These are phyloP conservation scores for Astrothelium subdiscretum DNA, from an alignment of 495 filamentous ascomycete species.

Conservation along the genomic window DNA sequence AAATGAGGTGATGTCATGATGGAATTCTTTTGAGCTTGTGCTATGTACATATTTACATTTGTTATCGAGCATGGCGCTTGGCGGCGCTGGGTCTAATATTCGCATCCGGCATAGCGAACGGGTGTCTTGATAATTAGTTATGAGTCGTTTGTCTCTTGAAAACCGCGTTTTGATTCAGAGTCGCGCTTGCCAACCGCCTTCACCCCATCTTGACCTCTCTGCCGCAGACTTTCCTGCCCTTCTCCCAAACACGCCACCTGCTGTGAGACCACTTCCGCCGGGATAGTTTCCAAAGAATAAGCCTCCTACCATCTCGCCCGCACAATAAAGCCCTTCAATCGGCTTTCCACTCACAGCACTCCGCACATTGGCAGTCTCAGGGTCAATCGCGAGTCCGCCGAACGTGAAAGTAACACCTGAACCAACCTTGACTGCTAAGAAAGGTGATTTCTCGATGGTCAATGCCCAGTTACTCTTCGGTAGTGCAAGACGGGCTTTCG, in stretches of 20 bases:
- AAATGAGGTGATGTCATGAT: constrained; percentile 27
- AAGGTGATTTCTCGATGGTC: constrained; percentile 42
- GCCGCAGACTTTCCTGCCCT: constrained; percentile 37
- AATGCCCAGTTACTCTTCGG: constrained; percentile 55
- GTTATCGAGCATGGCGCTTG: neutral
- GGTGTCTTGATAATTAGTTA: neutral
- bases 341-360: constrained; percentile 29
- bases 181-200: neutral
- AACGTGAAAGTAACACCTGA: constrained; percentile 57
- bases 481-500: constrained; percentile 24
- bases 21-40: neutral
- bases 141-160: neutral
- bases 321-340: constrained; percentile 43
- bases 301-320: constrained; percentile 52
- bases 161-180: neutral
- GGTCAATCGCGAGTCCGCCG: constrained; percentile 44
- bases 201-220: constrained; percentile 1
- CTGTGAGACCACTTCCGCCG: constrained; percentile 50
- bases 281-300: constrained; percentile 55
- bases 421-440: constrained; percentile 46
- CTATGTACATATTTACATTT: neutral
- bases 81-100: neutral
- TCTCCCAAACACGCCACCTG: constrained; percentile 45
- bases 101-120: neutral
- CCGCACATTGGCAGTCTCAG: constrained; percentile 37